Conservation (phyloP, 176 grass and related monocot species). For the Rhipidocladum racemiflorum region DNA sequence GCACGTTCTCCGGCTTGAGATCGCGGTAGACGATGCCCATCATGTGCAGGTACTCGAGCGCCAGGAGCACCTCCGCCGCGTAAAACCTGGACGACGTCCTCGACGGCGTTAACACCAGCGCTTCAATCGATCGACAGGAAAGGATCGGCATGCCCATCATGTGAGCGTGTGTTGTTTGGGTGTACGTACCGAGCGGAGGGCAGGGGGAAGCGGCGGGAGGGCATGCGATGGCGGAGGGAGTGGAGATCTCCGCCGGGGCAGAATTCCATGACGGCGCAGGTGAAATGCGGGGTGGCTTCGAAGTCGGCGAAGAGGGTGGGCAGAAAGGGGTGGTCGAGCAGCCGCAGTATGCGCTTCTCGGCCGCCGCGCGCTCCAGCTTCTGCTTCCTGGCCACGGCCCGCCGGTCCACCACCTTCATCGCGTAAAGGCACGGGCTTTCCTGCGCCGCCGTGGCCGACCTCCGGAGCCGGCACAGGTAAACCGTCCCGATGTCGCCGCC, state of each 20-base stretch:
- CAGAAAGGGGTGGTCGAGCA: slow-evolving; percentile 81
- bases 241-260: slow-evolving; percentile 91
- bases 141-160: neutral
- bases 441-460: neutral
- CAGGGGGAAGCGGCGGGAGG: slow-evolving; percentile 55
- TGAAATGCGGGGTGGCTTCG: slow-evolving; percentile 61
- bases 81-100: slow-evolving; percentile 54
- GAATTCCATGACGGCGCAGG: slow-evolving; percentile 86
- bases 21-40: slow-evolving; percentile 94
- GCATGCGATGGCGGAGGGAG: slow-evolving; percentile 76
- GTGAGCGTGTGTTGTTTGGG: too few relatives aligned
- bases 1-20: slow-evolving; percentile 97
- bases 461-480: slow-evolving; percentile 67
- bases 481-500: slow-evolving; percentile 85
- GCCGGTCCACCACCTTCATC: slow-evolving; percentile 93
- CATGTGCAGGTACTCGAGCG: slow-evolving; percentile 91
- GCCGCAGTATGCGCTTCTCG: slow-evolving; percentile 63
- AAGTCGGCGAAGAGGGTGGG: slow-evolving; percentile 86
- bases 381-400: slow-evolving; percentile 46
- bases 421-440: slow-evolving; percentile 43
- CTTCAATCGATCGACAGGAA: neutral
- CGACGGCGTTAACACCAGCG: neutral
- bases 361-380: slow-evolving; percentile 71
- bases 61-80: slow-evolving; percentile 82
- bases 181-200: slow-evolving; percentile 38